phyloP scores from a whole-genome alignment of 176 grass and related monocot genomes.

The Carex kokanica region DNA sequence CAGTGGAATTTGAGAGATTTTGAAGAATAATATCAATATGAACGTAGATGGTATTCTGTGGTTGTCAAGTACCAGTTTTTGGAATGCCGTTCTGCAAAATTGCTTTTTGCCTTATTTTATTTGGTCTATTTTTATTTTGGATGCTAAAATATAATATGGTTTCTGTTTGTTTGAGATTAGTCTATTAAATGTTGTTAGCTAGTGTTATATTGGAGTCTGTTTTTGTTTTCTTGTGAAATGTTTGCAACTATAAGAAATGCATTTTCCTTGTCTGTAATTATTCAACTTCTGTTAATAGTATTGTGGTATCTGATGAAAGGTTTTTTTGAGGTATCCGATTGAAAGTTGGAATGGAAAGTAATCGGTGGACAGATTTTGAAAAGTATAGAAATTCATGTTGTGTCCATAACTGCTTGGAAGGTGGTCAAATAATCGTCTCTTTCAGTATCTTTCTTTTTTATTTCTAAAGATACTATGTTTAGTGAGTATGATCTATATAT shows the following conservation, averaged over 20 bases:
- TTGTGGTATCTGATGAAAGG: neutral
- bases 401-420: neutral
- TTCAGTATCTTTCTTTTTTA: neutral
- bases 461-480: neutral
- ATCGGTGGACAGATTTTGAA: neutral
- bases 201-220: conserved; percentile 9
- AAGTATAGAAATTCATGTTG: neutral
- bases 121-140: neutral
- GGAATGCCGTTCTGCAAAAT: conserved; percentile 12
- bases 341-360: neutral
- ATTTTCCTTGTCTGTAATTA: conserved; percentile 4
- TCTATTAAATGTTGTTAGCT: neutral
- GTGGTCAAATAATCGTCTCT: neutral
- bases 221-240: neutral
- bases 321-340: neutral
- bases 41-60: conserved; percentile 16
- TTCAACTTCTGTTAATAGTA: conserved; percentile 6
- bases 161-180: conserved; percentile 19
- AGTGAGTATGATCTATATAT: neutral
- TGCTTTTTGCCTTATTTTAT: neutral
- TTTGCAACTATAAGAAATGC: conserved; percentile 12
- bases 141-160: conserved; percentile 24
- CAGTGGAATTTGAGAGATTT: conserved; percentile 10
- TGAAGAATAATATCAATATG: conserved; percentile 10
- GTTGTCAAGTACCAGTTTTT: conserved; percentile 10